Percentiles rank a stretch among this genome's conserved stretches.
Evolutionary conservation across 2,329 filamentous ascomycete genomes (phyloP).

Genomic region (Phialophora macrospora): DNA sequence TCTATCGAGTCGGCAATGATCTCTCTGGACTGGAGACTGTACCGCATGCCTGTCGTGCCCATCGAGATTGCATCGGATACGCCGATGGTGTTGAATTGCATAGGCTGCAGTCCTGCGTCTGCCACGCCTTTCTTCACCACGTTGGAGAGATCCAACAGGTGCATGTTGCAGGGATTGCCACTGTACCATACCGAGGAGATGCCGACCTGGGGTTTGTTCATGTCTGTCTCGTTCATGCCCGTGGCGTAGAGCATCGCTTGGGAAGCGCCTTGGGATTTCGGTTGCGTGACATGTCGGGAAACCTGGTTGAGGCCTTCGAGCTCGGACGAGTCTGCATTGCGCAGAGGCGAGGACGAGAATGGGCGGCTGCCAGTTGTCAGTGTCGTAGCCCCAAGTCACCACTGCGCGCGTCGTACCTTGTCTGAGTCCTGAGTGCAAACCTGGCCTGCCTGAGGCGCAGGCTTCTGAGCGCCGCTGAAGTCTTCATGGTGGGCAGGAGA

Average conservation of each 20-base stretch:
- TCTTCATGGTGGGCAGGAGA: conserved; percentile 24
- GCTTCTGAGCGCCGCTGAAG: conserved; percentile 31
- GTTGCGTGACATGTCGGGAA: conserved; percentile 86
- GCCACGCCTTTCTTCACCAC: conserved; percentile 74
- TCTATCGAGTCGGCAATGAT: conserved; percentile 98
- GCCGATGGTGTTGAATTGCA: conserved; percentile 99
- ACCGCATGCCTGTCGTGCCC: conserved; percentile 97
- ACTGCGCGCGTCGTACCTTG: conserved; percentile 3
- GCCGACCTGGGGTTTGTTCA: conserved; percentile 96
- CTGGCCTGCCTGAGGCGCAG: conserved; percentile 32
- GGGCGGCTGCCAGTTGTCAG: conserved; percentile 20
- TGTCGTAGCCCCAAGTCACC: neutral
- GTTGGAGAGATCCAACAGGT: conserved; percentile 86
- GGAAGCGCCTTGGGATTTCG: conserved; percentile 96
- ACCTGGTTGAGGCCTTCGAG: conserved; percentile 72
- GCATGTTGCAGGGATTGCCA: conserved; percentile 99
- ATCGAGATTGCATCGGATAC: conserved; percentile 98
- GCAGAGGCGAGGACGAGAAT: conserved; percentile 28
- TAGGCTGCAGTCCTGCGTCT: conserved; percentile 80
- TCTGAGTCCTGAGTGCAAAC: conserved; percentile 8
- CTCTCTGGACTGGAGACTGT: conserved; percentile 90
- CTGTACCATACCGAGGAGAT: conserved; percentile 98
- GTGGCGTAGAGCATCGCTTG: conserved; percentile 99
- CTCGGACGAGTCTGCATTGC: conserved; percentile 26
- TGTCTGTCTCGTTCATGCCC: conserved; percentile 80